Evolutionary conservation across 257 asterid genomes (phyloP), one percentile per base, ranked within the genome.

Genomic region (Penstemon newberryi): DNA sequence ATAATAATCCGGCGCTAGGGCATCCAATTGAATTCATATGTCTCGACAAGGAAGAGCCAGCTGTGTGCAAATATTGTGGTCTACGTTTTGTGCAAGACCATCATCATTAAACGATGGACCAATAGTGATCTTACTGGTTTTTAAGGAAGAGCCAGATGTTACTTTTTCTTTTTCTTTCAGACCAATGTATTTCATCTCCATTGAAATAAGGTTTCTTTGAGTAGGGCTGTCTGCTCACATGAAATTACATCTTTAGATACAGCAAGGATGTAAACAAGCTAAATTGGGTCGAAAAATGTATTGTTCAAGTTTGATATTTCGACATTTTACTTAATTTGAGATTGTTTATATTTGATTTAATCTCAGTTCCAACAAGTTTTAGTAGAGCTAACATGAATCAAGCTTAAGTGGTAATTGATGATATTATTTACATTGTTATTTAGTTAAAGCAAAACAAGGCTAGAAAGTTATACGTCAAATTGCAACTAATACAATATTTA

Each of bases 11-110:
- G 6, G 89, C 96, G 40, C 89, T 89, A 5, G 97, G 96, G 66
- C 96, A 91, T 79, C 97, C 97, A 44, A 74, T 91, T 42, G 97
- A 91, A 78, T 87, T 85, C 81, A 91, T 91, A 75, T 89, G 97
- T 68, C 96, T 91, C 8, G 96, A 91, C 75, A 80, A 81, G 83
- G 85, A 70, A 0, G 87, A 80, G 69, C 95, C 96, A 1, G 89
- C 93, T 5, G 56, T 89, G 33, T 87, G 97, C 93, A 91, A 91
- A 87, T 89, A 91, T 49, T 91, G 95, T 52, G 95, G 97, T 36
- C 63, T 91, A 71, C 93, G 90, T 9, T 87, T 79, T 56, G 84
- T 82, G 70, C 95, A 91, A 78, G 90, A 78, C 70, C 95, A 89
- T 69, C 96, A 91, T 68, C 96, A 91, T 63, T 88, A 85, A 77